Evolutionary conservation across 352 stramenopile genomes (phyloP), one percentile per base, ranked within the genome.

Genomic region (Phytophthora melonis): DNA sequence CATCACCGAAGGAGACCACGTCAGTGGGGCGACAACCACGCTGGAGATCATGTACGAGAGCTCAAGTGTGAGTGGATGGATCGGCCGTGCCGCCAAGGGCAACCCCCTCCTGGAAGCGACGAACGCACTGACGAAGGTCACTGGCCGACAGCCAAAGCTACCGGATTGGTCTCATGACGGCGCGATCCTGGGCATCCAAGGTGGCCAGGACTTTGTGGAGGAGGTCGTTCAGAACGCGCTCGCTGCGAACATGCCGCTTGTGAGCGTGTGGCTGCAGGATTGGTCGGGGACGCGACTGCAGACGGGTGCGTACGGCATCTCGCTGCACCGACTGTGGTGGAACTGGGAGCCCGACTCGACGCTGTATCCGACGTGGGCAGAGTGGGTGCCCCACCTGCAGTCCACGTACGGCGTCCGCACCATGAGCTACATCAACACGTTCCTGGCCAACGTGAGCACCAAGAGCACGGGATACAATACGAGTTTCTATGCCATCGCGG

Each of bases 361-460:
- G 16, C 45, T 77, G n/a, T 77, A 77, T 45, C 64, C 70, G 58
- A 70, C 70, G 36, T 77, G 70, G 70, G 53, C 59, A 0, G 59
- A 74, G 25, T 78, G 70, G 70, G 70, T 74, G 13, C 70, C 70
- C 5, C 70, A 74, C 41, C 21, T 78, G 25, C 66, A 62, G 7
- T 60, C 65, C 14, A 61, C 47, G 3, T 78, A 64, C 41, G 45
- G 45, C 7, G 68, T 72, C n/a, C 68, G 68, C 50, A 75, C 68
- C 36, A 63, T 78, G 65, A 78, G 66, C 60, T 78, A 78, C 54
- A 63, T 78, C 47, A 78, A 78, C 47, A 78, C 70, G 18, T 78
- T 74, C 41, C 55, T 63, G 56, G 63, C 62, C 32, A 78, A 78
- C 66, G 66, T 74, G 41, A 67, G 54, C 54, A 61, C 65, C 7